Base-by-base conservation (phyloP, 2,329 filamentous ascomycete species). In the Hypocrella siamensis region DNA sequence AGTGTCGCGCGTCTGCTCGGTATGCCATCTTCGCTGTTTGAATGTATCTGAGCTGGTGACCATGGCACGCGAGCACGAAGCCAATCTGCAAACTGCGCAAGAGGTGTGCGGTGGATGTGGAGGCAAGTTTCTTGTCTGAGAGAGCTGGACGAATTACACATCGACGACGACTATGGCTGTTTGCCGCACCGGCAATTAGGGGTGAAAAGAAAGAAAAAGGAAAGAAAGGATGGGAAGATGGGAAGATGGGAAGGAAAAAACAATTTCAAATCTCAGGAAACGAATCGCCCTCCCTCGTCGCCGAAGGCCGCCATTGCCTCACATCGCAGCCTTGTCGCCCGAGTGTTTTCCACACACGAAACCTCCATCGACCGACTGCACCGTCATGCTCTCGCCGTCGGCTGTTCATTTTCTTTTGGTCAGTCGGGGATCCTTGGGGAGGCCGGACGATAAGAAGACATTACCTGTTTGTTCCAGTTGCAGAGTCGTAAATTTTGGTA, bases 21-120 rank as follows among this genome's bases (percentile, higher is more conserved):
- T 73, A 3, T 75, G 70, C 40, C 61, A 60, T 12, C 47, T 58
- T 17, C 58, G 68, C 17, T 69, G 64, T 6, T 53, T 73, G 15
- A 57, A 60, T 28, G 46, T 56, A 0, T 50, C 56, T 4, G 56
- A 61, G 38, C 46, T 72, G 16, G 40, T 44, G 3, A 47, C 40
- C 16, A 44, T 58, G 10, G 53, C 52, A 3, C 37, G 42, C 21
- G 38, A 48, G 32, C 40, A 52, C 19, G 48, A 46, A 1, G 43
- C 46, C 4, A 36, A 38, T 18, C 39, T 54, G 3, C 48, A 53
- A 17, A 40, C 48, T 5, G 46, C 48, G 4, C 49, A 46, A 2
- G 51, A 58, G 24, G 41, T 46, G 4, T 61, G 57, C 15, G 57
- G 57, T 12, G 51, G 52, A 0, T 61, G 57, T 28, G 56, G 56